Conservation (phyloP, 306 rosid genomes). For the Argentina anserina region DNA sequence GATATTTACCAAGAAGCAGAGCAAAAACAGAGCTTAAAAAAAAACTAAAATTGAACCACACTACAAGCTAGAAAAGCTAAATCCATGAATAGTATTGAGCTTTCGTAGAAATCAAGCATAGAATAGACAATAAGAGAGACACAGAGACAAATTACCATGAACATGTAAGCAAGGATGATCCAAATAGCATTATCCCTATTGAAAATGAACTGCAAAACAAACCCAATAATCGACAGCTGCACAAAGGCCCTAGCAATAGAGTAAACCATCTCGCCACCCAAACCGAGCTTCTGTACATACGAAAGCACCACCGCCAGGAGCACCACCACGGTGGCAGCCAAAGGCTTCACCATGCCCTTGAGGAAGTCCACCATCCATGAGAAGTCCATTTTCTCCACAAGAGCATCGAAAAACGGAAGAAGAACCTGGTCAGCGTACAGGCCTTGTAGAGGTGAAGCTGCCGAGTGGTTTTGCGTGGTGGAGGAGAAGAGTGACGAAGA, state of each 20-base stretch:
- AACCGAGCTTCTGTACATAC: conserved; percentile 58
- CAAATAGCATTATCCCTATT: conserved; percentile 49
- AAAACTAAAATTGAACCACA: background rate
- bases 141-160: conserved; percentile 52
- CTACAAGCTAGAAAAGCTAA: background rate
- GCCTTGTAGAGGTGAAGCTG: background rate
- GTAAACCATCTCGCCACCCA: conserved; percentile 67
- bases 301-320: conserved; percentile 59
- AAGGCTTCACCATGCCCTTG: conserved; percentile 73
- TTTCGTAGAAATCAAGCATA: background rate
- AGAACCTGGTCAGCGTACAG: background rate
- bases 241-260: conserved; percentile 70
- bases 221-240: conserved; percentile 88
- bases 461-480: conserved; percentile 26
- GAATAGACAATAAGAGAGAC: background rate
- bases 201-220: conserved; percentile 86
- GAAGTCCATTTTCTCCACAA: conserved; percentile 32
- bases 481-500: conserved; percentile 4
- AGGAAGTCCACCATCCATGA: conserved; percentile 58
- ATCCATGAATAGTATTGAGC: background rate
- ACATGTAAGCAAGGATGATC: conserved; percentile 87
- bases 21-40: background rate
- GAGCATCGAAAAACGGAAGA: background rate
- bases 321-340: conserved; percentile 67
- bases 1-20: background rate